These are phyloP conservation scores for Chenopodium suecicum DNA, from an alignment of 148 eudicot genomes.

Conservation along the genomic window DNA sequence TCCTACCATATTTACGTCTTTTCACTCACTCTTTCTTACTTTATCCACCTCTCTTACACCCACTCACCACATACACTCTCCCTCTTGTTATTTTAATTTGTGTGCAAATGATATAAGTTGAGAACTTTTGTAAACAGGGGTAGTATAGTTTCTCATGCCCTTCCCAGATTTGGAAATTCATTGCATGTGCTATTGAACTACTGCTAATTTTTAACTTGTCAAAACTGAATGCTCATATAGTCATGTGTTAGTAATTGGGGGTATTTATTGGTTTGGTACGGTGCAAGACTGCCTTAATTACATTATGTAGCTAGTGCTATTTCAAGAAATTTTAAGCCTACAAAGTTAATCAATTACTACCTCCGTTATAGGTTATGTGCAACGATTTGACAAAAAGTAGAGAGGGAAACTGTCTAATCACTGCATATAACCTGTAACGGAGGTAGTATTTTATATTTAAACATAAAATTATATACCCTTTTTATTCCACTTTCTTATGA, in stretches of 20 bases:
- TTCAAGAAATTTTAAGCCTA: neutral
- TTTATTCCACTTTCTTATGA: neutral
- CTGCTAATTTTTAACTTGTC: slow-evolving; percentile 5
- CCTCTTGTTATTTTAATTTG: no score
- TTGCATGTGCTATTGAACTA: neutral
- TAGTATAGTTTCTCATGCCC: neutral
- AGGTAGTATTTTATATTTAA: no score
- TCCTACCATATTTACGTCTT: no score
- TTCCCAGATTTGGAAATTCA: neutral
- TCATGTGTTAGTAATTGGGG: neutral
- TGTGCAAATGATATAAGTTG: no score
- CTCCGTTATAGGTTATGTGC: no score
- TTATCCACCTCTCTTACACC: no score
- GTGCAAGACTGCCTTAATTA: neutral
- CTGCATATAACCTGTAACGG: no score
- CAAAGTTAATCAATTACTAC: neutral
- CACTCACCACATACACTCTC: no score
- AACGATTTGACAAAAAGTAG: no score
- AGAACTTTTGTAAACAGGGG: no score
- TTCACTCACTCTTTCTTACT: no score
- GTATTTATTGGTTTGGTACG: neutral
- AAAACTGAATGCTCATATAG: slow-evolving; percentile 1
- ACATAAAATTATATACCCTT: neutral
- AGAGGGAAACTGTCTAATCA: no score
- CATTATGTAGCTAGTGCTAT: neutral